A percentile compares a stretch with the other conserved stretches of the same genome.
Conservation (phyloP, 106 monocot genomes). For the Dendrobium officinale region DNA sequence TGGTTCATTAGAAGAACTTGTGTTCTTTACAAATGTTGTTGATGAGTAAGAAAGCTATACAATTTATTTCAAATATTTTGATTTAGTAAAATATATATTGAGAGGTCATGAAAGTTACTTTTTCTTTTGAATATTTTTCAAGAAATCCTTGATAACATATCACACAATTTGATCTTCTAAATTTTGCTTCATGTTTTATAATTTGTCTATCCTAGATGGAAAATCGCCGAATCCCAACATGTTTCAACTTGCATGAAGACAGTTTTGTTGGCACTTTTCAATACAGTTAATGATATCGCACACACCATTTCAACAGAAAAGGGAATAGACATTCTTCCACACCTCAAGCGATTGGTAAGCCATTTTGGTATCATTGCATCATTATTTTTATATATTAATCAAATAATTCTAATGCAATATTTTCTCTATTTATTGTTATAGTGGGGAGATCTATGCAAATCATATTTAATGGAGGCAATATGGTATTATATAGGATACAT, state of each 20-base stretch:
- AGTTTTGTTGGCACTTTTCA: conserved; percentile 17
- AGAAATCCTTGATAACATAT: no score
- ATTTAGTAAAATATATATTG: no score
- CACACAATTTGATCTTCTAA: no score
- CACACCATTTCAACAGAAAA: background rate
- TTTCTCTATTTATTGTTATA: background rate
- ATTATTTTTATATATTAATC: background rate
- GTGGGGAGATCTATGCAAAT: conserved; percentile 22
- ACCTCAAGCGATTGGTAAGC: conserved; percentile 3
- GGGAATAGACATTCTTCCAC: background rate
- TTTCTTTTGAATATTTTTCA: no score
- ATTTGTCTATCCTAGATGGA: conserved; percentile 22
- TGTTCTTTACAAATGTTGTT: conserved; percentile 27
- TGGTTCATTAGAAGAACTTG: conserved; percentile 34
- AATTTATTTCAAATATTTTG: background rate
- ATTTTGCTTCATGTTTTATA: no score
- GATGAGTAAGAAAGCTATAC: conserved; percentile 12
- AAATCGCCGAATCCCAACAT: background rate
- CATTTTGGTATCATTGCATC: background rate
- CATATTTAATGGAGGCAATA: conserved; percentile 26
- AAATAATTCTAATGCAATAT: background rate
- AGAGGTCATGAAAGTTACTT: no score
- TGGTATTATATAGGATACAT: conserved; percentile 15
- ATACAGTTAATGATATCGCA: conserved; percentile 14
- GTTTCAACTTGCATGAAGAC: conserved; percentile 31